Evolutionary conservation across 108 stramenopile species (phyloP).

Genomic region (Stephanodiscus minutulus): DNA sequence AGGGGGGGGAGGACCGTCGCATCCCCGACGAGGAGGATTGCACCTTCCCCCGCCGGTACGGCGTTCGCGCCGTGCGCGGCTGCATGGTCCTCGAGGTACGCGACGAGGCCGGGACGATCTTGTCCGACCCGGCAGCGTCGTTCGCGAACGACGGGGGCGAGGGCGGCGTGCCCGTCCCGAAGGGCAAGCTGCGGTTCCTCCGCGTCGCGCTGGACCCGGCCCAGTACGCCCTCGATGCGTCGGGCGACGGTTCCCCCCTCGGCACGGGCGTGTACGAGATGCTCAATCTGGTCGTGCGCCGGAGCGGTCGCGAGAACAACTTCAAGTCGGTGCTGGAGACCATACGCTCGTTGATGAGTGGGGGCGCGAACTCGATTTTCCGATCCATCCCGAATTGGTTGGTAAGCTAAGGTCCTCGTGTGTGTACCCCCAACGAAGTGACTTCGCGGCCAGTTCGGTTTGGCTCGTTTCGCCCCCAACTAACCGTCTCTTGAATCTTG

Average conservation of each 20-base stretch:
- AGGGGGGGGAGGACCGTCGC: slow-evolving; percentile 52
- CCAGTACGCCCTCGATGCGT: slow-evolving; percentile 78
- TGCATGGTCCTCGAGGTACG: slow-evolving; percentile 82
- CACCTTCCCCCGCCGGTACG: slow-evolving; percentile 75
- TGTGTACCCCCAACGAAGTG: too few relatives aligned
- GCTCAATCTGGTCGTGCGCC: slow-evolving; percentile 89
- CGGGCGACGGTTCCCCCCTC: slow-evolving; percentile 48
- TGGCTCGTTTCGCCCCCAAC: too few relatives aligned
- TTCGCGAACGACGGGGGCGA: slow-evolving; percentile 36
- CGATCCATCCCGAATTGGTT: slow-evolving; percentile 92
- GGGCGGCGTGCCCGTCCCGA: slow-evolving; percentile 21
- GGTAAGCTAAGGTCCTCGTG: too few relatives aligned
- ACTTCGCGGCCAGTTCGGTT: too few relatives aligned
- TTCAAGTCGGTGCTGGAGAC: slow-evolving; percentile 94
- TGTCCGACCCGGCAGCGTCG: slow-evolving; percentile 81
- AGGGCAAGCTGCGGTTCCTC: slow-evolving; percentile 68
- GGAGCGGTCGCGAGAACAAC: slow-evolving; percentile 93
- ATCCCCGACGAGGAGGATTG: slow-evolving; percentile 85
- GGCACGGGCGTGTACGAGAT: slow-evolving; percentile 70
- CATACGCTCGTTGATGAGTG: slow-evolving; percentile 79
- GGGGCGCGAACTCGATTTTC: slow-evolving; percentile 76
- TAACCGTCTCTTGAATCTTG: too few relatives aligned
- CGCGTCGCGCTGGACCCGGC: slow-evolving; percentile 84
- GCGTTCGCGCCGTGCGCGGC: slow-evolving; percentile 79
- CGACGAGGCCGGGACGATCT: slow-evolving; percentile 82